Conservation (phyloP, 495 filamentous ascomycete species). For the Penicillium pulvis region DNA sequence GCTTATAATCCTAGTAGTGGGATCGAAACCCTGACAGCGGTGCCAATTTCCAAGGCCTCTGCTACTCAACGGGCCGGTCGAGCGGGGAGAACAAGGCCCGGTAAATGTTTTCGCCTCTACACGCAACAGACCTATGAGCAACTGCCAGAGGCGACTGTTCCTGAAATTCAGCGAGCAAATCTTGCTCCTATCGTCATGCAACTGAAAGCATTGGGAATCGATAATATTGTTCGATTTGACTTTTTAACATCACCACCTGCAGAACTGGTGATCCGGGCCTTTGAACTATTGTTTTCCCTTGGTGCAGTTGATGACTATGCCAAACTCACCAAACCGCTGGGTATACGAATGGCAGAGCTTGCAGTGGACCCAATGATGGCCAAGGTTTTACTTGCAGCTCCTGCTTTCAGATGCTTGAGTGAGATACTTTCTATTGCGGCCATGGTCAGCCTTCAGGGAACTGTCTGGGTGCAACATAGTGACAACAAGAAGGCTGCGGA, state of each 20-base stretch:
- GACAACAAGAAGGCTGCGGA: slow-evolving; percentile 74
- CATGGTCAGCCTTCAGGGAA: slow-evolving; percentile 86
- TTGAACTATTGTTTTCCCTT: slow-evolving; percentile 87
- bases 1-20: slow-evolving; percentile 84
- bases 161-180: slow-evolving; percentile 93
- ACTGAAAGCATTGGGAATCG: slow-evolving; percentile 93
- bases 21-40: slow-evolving; percentile 90
- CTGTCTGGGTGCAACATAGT: slow-evolving; percentile 79
- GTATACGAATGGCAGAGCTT: slow-evolving; percentile 90
- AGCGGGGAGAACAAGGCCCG: slow-evolving; percentile 87
- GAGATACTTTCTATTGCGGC: slow-evolving; percentile 92
- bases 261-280: slow-evolving; percentile 81
- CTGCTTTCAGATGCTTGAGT: slow-evolving; percentile 73
- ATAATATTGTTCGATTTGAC: slow-evolving; percentile 90
- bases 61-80: slow-evolving; percentile 90
- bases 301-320: slow-evolving; percentile 89
- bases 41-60: slow-evolving; percentile 87
- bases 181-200: slow-evolving; percentile 89
- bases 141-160: slow-evolving; percentile 74
- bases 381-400: slow-evolving; percentile 80
- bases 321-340: slow-evolving; percentile 86
- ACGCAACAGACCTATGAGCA: slow-evolving; percentile 72
- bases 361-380: slow-evolving; percentile 96
- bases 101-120: slow-evolving; percentile 94
- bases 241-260: slow-evolving; percentile 88